Conservation (phyloP, 2,329 filamentous ascomycete species). For the Coniella vitis region DNA sequence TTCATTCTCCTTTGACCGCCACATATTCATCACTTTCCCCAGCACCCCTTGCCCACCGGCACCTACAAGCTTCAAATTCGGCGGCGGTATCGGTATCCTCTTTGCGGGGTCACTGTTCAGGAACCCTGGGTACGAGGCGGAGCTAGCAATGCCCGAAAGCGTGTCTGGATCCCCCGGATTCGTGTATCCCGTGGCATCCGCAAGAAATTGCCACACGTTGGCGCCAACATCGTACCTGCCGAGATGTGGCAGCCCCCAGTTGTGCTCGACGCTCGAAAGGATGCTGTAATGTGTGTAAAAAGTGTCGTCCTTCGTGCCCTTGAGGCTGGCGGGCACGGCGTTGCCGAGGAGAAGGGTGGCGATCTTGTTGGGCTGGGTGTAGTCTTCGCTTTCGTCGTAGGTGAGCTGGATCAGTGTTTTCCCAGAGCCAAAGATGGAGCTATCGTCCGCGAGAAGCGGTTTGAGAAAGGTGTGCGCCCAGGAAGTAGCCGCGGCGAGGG, state of each 20-base stretch:
- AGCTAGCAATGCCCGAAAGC: conserved; percentile 29
- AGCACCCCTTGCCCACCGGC: conserved; percentile 35
- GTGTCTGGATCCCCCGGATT: conserved; percentile 30
- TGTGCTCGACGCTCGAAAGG: conserved; percentile 33
- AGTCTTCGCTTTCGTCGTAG: conserved; percentile 51
- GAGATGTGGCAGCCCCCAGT: conserved; percentile 35
- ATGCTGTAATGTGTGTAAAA: conserved; percentile 41
- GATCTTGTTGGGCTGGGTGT: conserved; percentile 45
- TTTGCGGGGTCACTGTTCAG: conserved; percentile 30
- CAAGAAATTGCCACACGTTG: conserved; percentile 23
- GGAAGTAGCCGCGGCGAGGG: conserved; percentile 41
- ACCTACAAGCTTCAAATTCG: conserved; percentile 36
- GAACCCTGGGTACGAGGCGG: conserved; percentile 35
- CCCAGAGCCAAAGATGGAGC: conserved; percentile 37
- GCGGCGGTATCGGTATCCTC: conserved; percentile 29
- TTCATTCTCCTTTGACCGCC: conserved; percentile 22
- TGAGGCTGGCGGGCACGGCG: conserved; percentile 38
- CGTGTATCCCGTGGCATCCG: conserved; percentile 19
- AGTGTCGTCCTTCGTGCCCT: conserved; percentile 44
- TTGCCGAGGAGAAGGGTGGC: conserved; percentile 48
- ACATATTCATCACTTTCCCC: conserved; percentile 25
- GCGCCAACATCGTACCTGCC: conserved; percentile 36
- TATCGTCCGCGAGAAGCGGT: conserved; percentile 40
- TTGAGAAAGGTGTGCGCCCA: conserved; percentile 48
- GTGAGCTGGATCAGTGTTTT: conserved; percentile 50